A percentile compares a stretch with the other conserved stretches of the same genome.
Conservation (phyloP, 371 early-diverging fungal genomes). For the Rhizopus delemar region DNA sequence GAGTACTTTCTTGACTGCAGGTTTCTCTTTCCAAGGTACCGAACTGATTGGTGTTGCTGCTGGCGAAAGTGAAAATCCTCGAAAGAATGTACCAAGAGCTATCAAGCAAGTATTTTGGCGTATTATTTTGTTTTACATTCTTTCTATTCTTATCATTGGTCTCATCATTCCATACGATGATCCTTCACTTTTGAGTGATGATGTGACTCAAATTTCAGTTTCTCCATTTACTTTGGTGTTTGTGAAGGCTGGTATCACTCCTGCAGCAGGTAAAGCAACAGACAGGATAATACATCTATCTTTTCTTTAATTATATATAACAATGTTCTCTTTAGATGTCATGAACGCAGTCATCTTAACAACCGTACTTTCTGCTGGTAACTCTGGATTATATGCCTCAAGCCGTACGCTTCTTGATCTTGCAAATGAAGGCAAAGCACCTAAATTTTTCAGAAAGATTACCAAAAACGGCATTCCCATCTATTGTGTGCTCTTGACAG, state of each 20-base stretch:
- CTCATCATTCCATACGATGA: slow-evolving; percentile 67
- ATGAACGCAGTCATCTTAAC: slow-evolving; percentile 52
- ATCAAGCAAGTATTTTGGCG: slow-evolving; percentile 52
- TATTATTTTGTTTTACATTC: slow-evolving; percentile 67
- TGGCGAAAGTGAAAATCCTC: slow-evolving; percentile 75
- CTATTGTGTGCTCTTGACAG: slow-evolving; percentile 54
- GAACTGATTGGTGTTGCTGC: slow-evolving; percentile 77
- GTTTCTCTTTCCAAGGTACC: slow-evolving; percentile 89
- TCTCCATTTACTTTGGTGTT: slow-evolving; percentile 74
- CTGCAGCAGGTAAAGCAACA: slow-evolving; percentile 32
- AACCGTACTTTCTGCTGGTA: slow-evolving; percentile 68
- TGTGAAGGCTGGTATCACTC: slow-evolving; percentile 51
- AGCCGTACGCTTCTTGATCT: slow-evolving; percentile 67
- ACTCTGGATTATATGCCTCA: slow-evolving; percentile 73
- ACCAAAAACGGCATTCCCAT: slow-evolving; percentile 56
- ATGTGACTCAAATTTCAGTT: slow-evolving; percentile 50
- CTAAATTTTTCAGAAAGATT: slow-evolving; percentile 44
- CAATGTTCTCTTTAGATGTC: slow-evolving; percentile 20
- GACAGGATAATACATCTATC: neutral
- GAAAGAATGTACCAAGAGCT: slow-evolving; percentile 62
- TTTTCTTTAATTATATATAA: neutral
- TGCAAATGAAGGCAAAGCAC: slow-evolving; percentile 63
- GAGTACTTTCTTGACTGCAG: slow-evolving; percentile 72
- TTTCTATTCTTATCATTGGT: slow-evolving; percentile 68
- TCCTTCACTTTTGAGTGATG: slow-evolving; percentile 49